Evolutionary conservation across 805 yeast genomes (phyloP).

Genomic region (Ogataea nitratoaversa): DNA sequence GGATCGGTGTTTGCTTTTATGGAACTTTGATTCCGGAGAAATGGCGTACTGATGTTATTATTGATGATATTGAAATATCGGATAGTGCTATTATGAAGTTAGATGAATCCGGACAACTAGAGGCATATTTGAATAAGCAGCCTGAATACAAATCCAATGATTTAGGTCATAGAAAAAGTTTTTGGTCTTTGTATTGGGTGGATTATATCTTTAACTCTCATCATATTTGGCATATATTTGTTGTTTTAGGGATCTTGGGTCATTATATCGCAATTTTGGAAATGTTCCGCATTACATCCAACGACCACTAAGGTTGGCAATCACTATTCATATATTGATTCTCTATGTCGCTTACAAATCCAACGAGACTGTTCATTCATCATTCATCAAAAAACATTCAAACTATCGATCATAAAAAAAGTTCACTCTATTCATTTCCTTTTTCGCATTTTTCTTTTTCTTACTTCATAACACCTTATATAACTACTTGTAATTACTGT

Average conservation of each 20-base stretch:
- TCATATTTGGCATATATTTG: slow-evolving; percentile 92
- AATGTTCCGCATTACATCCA: slow-evolving; percentile 44
- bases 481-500: too few species aligned
- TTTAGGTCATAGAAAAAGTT: slow-evolving; percentile 26
- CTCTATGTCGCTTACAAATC: too few species aligned
- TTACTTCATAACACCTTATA: too few species aligned
- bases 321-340: too few species aligned
- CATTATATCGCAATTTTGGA: slow-evolving; percentile 78
- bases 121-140: slow-evolving; percentile 36
- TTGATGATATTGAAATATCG: slow-evolving; percentile 39
- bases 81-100: slow-evolving; percentile 31
- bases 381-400: too few species aligned
- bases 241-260: slow-evolving; percentile 82
- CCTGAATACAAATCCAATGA: too few species aligned
- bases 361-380: too few species aligned
- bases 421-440: too few species aligned
- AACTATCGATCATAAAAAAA: too few species aligned
- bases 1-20: slow-evolving; percentile 80
- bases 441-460: too few species aligned
- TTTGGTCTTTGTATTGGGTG: slow-evolving; percentile 76
- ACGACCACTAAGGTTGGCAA: not conserved
- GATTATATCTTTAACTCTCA: slow-evolving; percentile 76
- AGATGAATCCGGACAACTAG: slow-evolving; percentile 24
- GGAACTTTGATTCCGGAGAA: slow-evolving; percentile 88
- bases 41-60: slow-evolving; percentile 66